These are phyloP conservation scores for Trifolium pratense DNA, from an alignment of 306 rosid species.

Conservation along the genomic window DNA sequence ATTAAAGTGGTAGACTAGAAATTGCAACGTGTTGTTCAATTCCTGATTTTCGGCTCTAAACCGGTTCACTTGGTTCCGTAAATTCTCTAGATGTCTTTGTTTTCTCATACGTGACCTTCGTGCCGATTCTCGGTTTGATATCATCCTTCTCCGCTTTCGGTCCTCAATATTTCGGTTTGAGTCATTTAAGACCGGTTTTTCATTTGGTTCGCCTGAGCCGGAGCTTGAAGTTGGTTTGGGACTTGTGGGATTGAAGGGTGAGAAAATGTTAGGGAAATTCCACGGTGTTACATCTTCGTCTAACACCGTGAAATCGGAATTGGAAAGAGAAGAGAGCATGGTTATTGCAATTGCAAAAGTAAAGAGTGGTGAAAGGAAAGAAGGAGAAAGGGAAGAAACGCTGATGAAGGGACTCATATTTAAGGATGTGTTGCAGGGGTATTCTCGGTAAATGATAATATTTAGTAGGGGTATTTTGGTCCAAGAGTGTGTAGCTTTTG, in stretches of 20 bases:
- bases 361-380: slow-evolving; percentile 48
- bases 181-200: slow-evolving; percentile 27
- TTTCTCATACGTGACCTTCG: slow-evolving; percentile 91
- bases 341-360: slow-evolving; percentile 29
- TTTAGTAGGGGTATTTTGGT: slow-evolving; percentile 48
- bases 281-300: slow-evolving; percentile 55
- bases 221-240: slow-evolving; percentile 50
- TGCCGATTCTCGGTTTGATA: slow-evolving; percentile 95
- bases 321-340: slow-evolving; percentile 64
- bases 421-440: slow-evolving; percentile 31
- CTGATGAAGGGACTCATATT: slow-evolving; percentile 56
- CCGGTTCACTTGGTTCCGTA: slow-evolving; percentile 74
- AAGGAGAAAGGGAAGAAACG: slow-evolving; percentile 86
- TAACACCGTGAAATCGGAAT: slow-evolving; percentile 54
- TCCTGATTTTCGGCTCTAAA: slow-evolving; percentile 72
- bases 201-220: slow-evolving; percentile 55
- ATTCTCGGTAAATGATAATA: background rate
- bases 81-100: slow-evolving; percentile 81
- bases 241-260: slow-evolving; percentile 33
- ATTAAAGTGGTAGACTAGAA: slow-evolving; percentile 47
- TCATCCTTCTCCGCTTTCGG: slow-evolving; percentile 76
- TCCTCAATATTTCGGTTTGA: slow-evolving; percentile 55
- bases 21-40: slow-evolving; percentile 60
- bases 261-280: slow-evolving; percentile 52
- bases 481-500: slow-evolving; percentile 52